Percentiles rank a stretch among this genome's conserved stretches.
phyloP scores from a whole-genome alignment of 2,329 filamentous ascomycete species.

The Claviceps digitariae region DNA sequence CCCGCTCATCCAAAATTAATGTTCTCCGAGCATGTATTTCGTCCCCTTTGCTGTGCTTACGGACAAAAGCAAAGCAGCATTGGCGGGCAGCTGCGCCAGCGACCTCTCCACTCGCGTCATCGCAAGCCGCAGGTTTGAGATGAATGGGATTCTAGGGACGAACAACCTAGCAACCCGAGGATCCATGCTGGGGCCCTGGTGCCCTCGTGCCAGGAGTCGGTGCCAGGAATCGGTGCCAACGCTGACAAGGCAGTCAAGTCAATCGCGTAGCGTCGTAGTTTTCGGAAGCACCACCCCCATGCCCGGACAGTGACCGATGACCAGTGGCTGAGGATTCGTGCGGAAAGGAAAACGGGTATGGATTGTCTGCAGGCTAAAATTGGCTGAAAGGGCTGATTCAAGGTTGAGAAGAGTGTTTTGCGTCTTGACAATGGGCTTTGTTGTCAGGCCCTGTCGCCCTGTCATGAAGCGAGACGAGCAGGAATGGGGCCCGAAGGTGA shows the following conservation, averaged over 20 bases:
- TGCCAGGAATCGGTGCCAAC: not conserved
- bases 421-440: not conserved
- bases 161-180: constrained; percentile 1
- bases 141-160: constrained; percentile 28
- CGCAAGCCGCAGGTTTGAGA: constrained; percentile 31
- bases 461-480: not conserved
- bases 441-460: too few relatives aligned
- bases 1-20: constrained; percentile 1
- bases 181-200: constrained; percentile 6
- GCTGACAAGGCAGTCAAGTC: constrained; percentile 10
- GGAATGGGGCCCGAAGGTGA: not conserved
- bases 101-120: constrained; percentile 2
- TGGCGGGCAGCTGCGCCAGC: not conserved
- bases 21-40: not conserved
- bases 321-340: not conserved
- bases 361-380: constrained; percentile 1
- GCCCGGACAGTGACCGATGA: not conserved
- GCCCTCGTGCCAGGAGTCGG: too few relatives aligned
- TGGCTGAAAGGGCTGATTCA: constrained; percentile 1
- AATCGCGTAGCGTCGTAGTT: not conserved
- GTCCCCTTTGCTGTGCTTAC: not conserved
- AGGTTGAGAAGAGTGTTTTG: not conserved
- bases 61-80: not conserved
- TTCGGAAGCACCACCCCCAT: not conserved
- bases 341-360: not conserved